Evolutionary conservation across 2,329 filamentous ascomycete genomes (phyloP).

Genomic region (Lasiodiplodia sp.): DNA sequence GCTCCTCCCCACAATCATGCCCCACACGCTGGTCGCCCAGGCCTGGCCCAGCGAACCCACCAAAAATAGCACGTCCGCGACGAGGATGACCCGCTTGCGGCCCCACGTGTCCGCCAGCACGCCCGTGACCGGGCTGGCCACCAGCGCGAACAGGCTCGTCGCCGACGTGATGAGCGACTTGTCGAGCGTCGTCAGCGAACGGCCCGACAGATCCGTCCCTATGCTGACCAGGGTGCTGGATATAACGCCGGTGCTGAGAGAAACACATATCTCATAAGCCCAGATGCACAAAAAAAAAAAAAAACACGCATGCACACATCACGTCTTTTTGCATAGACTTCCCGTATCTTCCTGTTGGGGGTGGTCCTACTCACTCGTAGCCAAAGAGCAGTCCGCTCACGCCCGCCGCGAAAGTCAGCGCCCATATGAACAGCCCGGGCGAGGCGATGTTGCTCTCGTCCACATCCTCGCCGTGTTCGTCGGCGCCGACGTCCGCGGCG

Average conservation of each 20-base stretch:
- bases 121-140: conserved; percentile 63
- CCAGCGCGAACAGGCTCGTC: conserved; percentile 64
- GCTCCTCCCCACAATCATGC: conserved; percentile 42
- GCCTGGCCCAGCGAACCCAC: conserved; percentile 42
- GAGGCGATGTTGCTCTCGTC: conserved; percentile 42
- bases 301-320: neutral
- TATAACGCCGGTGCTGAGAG: conserved; percentile 63
- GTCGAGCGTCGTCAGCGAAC: conserved; percentile 59
- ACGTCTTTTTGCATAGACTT: neutral
- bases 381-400: conserved; percentile 67
- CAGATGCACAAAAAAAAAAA: neutral
- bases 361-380: conserved; percentile 57
- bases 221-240: conserved; percentile 66
- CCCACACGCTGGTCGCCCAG: conserved; percentile 37
- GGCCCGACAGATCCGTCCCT: conserved; percentile 59
- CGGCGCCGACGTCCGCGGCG: conserved; percentile 29
- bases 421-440: conserved; percentile 59
- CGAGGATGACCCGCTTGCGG: conserved; percentile 80
- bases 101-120: conserved; percentile 75
- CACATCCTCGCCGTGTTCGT: conserved; percentile 34
- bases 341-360: neutral
- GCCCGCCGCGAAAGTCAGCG: conserved; percentile 63
- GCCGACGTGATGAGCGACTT: conserved; percentile 66
- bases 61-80: conserved; percentile 60
- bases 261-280: neutral